These are phyloP conservation scores for Hypoxylon intermedium DNA, from an alignment of 495 filamentous ascomycete species.

Conservation along the genomic window DNA sequence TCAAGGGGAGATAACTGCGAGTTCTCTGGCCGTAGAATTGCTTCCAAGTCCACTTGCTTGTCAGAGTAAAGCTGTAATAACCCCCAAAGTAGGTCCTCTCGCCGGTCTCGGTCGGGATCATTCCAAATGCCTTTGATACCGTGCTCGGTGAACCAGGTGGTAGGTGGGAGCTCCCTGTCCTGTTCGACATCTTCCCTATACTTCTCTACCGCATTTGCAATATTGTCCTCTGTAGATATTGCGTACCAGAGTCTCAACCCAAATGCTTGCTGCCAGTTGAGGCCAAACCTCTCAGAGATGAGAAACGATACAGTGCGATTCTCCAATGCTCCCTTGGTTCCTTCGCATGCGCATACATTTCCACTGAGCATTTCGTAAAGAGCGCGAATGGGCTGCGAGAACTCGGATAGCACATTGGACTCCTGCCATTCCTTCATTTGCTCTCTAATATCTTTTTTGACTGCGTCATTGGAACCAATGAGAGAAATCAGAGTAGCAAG, in stretches of 20 bases:
- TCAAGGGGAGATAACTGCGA: slow-evolving; percentile 71
- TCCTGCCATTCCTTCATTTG: slow-evolving; percentile 87
- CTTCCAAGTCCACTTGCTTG: slow-evolving; percentile 56
- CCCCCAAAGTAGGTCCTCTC: slow-evolving; percentile 83
- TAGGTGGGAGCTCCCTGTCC: slow-evolving; percentile 66
- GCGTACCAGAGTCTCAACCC: slow-evolving; percentile 89
- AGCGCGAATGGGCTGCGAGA: slow-evolving; percentile 82
- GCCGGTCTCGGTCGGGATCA: slow-evolving; percentile 58
- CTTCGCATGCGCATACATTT: slow-evolving; percentile 80
- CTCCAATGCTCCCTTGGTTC: slow-evolving; percentile 73
- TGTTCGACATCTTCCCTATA: slow-evolving; percentile 73
- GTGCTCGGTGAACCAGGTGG: slow-evolving; percentile 65
- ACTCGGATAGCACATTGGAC: slow-evolving; percentile 80
- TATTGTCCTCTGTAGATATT: slow-evolving; percentile 67
- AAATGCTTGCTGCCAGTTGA: slow-evolving; percentile 93
- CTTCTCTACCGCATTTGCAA: slow-evolving; percentile 72
- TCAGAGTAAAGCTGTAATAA: slow-evolving; percentile 80
- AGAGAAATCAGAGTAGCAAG: slow-evolving; percentile 83
- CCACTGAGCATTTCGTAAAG: slow-evolving; percentile 90
- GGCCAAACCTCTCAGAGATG: slow-evolving; percentile 78
- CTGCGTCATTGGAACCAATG: slow-evolving; percentile 71
- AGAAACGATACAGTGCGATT: slow-evolving; percentile 77
- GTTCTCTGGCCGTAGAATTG: slow-evolving; percentile 62
- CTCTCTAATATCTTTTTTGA: slow-evolving; percentile 70
- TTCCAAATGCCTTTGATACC: slow-evolving; percentile 54